Conservation (phyloP, 2,329 filamentous ascomycete species). For the Coniochaeta sp. region DNA sequence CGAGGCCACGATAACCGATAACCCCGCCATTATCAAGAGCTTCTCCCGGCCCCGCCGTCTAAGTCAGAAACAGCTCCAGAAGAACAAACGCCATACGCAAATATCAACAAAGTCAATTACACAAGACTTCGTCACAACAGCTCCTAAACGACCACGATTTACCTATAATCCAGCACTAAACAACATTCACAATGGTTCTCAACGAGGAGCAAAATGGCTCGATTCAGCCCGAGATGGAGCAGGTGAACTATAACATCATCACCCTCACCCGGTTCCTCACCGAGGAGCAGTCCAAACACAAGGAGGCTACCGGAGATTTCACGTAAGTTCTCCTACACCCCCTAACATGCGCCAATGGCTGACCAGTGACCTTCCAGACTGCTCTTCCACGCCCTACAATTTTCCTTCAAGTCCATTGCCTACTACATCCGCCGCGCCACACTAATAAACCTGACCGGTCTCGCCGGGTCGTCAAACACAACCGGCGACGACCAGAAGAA, state of each 20-base stretch:
- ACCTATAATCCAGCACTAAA: background rate
- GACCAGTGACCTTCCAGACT: slow-evolving; percentile 47
- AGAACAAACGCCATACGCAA: too few relatives aligned
- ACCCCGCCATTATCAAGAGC: background rate
- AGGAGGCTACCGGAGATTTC: slow-evolving; percentile 95
- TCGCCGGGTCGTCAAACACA: slow-evolving; percentile 89
- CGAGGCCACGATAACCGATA: background rate
- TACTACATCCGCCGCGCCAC: slow-evolving; percentile 98
- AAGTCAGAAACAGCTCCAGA: background rate
- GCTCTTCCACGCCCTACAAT: slow-evolving; percentile 94
- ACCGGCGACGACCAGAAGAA: slow-evolving; percentile 99
- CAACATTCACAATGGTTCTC: slow-evolving; percentile 16
- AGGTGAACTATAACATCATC: slow-evolving; percentile 92
- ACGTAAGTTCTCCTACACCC: slow-evolving; percentile 57
- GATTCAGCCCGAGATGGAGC: slow-evolving; percentile 56
- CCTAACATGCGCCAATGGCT: slow-evolving; percentile 1
- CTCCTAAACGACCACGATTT: too few relatives aligned
- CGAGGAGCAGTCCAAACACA: slow-evolving; percentile 89
- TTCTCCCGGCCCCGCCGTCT: slow-evolving; percentile 1
- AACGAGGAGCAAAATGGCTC: slow-evolving; percentile 15
- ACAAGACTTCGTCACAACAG: too few relatives aligned
- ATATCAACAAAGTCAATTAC: too few relatives aligned
- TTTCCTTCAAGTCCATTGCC: slow-evolving; percentile 99
- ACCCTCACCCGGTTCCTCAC: slow-evolving; percentile 93
- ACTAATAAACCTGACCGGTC: slow-evolving; percentile 88